Base-by-base conservation (phyloP, 768 basidiomycete species). In the Suillus cothurnatus region DNA sequence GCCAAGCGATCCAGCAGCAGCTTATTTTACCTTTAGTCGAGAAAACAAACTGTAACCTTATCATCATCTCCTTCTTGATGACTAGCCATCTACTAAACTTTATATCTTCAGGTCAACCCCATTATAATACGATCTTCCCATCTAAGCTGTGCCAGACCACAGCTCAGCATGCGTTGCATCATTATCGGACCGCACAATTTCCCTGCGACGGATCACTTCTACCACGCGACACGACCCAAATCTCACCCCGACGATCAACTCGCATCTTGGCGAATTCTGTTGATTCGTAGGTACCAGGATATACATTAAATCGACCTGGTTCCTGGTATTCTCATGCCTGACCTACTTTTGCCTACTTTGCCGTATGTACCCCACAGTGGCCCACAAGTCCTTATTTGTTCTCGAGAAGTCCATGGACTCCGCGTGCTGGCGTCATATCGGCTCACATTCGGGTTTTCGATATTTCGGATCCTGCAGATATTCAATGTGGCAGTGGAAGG, bases 161-260 rank as follows among this genome's bases (percentile, higher is more conserved):
- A 52, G 50, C 49, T 21, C 1, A 34, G 9, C 34, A 34, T 31
- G 52, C 31, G 52, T 31, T 53, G 31, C 28, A 26, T 21, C 52
- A 21, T 32, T 3, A 32, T 32, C 52, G 31, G 52, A 32, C 53
- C 31, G 21, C 31, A 12, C 52, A 53, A 21, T 53, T 53, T 53
- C 52, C 52, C 28, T 55, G 31, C 53, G 34, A 14, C 53, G 53
- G 53, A 55, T 55, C 53, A 55, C 31, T 55, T 32, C 53, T 32
- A 55, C 53, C 53, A 55, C 53, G 53, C 32, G 53, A 55, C 31
- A 55, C 53, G 21, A 55, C 21, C 53, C 31, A 55, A 55, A 55
- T 32, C 26, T 17, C 28, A 52, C 50, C 15, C 28, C 50, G 52
- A 53, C 17, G 28, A 53, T 53, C 28, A 53, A 31, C 28, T 53